Evolutionary conservation across 2,329 filamentous ascomycete species (phyloP).

Genomic region (Epichloe elymi): DNA sequence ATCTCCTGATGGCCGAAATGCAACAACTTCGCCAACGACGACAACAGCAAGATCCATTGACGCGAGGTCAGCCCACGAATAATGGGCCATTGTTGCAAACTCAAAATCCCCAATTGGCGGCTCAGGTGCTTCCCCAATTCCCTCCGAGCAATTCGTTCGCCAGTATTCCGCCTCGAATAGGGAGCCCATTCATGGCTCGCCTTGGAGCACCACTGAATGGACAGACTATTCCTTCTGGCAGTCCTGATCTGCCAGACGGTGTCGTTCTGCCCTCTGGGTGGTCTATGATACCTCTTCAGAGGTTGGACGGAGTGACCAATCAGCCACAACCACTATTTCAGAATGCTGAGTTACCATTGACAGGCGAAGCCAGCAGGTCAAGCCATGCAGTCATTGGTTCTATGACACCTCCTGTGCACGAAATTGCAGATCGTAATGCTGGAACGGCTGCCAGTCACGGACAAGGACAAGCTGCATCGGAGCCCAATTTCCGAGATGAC

Average conservation of each 20-base stretch:
- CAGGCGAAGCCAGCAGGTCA: slow-evolving; percentile 8
- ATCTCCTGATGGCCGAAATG: slow-evolving; percentile 54
- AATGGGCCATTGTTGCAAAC: slow-evolving; percentile 6
- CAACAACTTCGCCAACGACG: slow-evolving; percentile 46
- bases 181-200: slow-evolving; percentile 30
- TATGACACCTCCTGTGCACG: not conserved
- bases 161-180: slow-evolving; percentile 21
- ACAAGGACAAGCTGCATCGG: not conserved
- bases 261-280: slow-evolving; percentile 52
- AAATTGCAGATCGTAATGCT: not conserved
- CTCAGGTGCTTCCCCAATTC: slow-evolving; percentile 11
- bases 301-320: slow-evolving; percentile 27
- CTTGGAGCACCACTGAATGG: slow-evolving; percentile 33
- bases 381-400: slow-evolving; percentile 3
- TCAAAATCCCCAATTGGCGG: slow-evolving; percentile 8
- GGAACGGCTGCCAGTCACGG: not conserved
- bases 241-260: slow-evolving; percentile 47
- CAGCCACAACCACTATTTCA: slow-evolving; percentile 9
- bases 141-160: slow-evolving; percentile 12
- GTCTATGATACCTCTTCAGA: slow-evolving; percentile 49
- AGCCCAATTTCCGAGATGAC: not conserved
- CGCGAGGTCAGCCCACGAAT: slow-evolving; percentile 9
- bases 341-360: slow-evolving; percentile 6
- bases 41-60: slow-evolving; percentile 19
- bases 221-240: slow-evolving; percentile 44